Evolutionary conservation across 768 basidiomycete genomes (phyloP).

Genomic region (Dacryopinax primogenitus): DNA sequence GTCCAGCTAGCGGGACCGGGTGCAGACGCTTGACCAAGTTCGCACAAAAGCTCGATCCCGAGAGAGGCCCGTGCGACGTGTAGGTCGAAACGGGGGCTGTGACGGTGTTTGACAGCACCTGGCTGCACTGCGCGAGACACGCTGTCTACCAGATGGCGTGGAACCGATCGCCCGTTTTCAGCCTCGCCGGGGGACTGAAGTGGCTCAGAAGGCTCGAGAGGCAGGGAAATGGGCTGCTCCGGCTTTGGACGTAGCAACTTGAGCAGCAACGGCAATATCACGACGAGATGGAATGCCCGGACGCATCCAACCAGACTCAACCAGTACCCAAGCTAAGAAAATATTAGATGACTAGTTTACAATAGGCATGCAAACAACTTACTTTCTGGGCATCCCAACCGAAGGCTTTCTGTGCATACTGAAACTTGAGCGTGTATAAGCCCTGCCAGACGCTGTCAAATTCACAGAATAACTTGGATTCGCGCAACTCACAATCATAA

Average conservation of each 20-base stretch:
- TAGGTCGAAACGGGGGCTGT: conserved; percentile 46
- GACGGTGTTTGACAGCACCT: background rate
- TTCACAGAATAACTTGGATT: background rate
- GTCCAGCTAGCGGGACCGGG: conserved; percentile 41
- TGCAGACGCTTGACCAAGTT: conserved; percentile 39
- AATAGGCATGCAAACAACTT: conserved; percentile 17
- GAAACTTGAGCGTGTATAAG: conserved; percentile 44
- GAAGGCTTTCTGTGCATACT: conserved; percentile 50
- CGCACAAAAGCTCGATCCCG: conserved; percentile 41
- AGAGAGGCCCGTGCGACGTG: conserved; percentile 49
- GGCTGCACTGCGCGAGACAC: background rate
- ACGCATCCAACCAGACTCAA: conserved; percentile 41
- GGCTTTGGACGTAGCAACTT: conserved; percentile 40
- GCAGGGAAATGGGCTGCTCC: conserved; percentile 19
- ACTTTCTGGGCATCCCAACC: conserved; percentile 57
- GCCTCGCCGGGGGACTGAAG: conserved; percentile 17
- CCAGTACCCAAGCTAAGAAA: conserved; percentile 77
- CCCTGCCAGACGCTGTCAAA: conserved; percentile 32
- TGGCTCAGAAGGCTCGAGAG: conserved; percentile 20
- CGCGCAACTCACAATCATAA: conserved; percentile 25
- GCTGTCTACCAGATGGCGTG: background rate
- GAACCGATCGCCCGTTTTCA: conserved; percentile 2
- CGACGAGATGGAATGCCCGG: conserved; percentile 43
- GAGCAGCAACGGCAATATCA: conserved; percentile 50
- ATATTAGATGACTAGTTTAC: too few species aligned